Percentiles rank a stretch among this genome's conserved stretches.
phyloP scores from a whole-genome alignment of 805 yeast species.

The Candida krabiensis region DNA sequence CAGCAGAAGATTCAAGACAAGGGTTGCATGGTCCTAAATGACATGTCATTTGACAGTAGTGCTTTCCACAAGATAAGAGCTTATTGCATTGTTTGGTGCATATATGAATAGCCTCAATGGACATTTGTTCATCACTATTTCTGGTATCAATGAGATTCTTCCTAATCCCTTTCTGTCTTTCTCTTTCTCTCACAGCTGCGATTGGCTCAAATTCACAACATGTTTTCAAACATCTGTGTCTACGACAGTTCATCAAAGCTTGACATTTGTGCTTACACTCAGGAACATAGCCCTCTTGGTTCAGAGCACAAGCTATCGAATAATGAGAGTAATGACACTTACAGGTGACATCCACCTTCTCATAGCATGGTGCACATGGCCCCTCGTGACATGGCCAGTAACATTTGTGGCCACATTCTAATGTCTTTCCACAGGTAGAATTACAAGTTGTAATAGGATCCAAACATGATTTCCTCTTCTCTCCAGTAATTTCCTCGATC shows the following conservation, averaged over 20 bases:
- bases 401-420: constrained; percentile 77
- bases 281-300: constrained; percentile 53
- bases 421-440: constrained; percentile 55
- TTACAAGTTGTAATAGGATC: constrained; percentile 82
- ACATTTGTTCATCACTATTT: constrained; percentile 49
- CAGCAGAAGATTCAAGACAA: constrained; percentile 77
- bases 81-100: constrained; percentile 69
- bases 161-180: constrained; percentile 47
- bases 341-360: constrained; percentile 53
- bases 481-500: constrained; percentile 37
- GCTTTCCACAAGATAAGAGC: constrained; percentile 61
- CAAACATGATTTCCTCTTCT: constrained; percentile 57
- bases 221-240: constrained; percentile 66
- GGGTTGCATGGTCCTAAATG: constrained; percentile 81
- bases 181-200: constrained; percentile 59
- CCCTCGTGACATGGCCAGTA: constrained; percentile 75
- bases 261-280: constrained; percentile 70
- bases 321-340: constrained; percentile 59
- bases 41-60: constrained; percentile 67
- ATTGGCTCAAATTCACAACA: constrained; percentile 71
- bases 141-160: constrained; percentile 38
- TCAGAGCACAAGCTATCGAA: constrained; percentile 62
- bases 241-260: constrained; percentile 73
- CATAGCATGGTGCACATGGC: constrained; percentile 64
- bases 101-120: constrained; percentile 70